Percentiles rank a stretch among this genome's conserved stretches.
phyloP scores from a whole-genome alignment of 352 stramenopile genomes.

The Elongisporangium senticosum region DNA sequence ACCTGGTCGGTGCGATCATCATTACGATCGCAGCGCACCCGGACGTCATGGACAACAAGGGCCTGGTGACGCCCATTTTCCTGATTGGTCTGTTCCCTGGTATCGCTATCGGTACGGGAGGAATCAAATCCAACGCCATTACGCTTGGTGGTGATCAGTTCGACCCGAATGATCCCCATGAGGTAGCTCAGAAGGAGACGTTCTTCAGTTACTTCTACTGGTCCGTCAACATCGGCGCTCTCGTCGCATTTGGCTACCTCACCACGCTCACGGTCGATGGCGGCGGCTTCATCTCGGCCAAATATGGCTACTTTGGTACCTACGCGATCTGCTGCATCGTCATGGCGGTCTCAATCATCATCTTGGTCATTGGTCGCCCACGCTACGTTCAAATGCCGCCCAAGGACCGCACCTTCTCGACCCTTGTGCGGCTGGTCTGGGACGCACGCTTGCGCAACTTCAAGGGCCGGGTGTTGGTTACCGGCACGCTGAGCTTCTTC shows the following conservation, averaged over 20 bases:
- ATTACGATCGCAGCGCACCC: slow-evolving; percentile 42
- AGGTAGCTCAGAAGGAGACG: slow-evolving; percentile 40
- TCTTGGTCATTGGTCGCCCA: slow-evolving; percentile 23
- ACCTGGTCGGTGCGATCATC: slow-evolving; percentile 47
- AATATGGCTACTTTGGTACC: slow-evolving; percentile 73
- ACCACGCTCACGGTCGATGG: slow-evolving; percentile 67
- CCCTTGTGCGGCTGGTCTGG: slow-evolving; percentile 27
- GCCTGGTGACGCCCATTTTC: slow-evolving; percentile 23
- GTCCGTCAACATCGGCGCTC: slow-evolving; percentile 64
- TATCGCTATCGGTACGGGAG: slow-evolving; percentile 29
- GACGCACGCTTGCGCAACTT: slow-evolving; percentile 12
- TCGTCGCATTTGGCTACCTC: slow-evolving; percentile 68
- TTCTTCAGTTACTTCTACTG: slow-evolving; percentile 86
- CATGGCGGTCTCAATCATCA: slow-evolving; percentile 23
- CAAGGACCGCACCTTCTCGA: slow-evolving; percentile 38
- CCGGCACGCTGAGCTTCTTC: slow-evolving; percentile 24
- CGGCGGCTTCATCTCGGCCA: slow-evolving; percentile 39
- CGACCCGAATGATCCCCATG: slow-evolving; percentile 26
- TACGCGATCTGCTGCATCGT: slow-evolving; percentile 40
- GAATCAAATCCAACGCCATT: slow-evolving; percentile 57
- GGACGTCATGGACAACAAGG: slow-evolving; percentile 15
- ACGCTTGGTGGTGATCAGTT: slow-evolving; percentile 54
- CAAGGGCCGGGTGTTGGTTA: slow-evolving; percentile 23
- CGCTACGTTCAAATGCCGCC: slow-evolving; percentile 41
- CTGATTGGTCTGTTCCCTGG: slow-evolving; percentile 31